Base-by-base conservation (phyloP, 306 rosid species). In the Mimosa bimucronata region DNA sequence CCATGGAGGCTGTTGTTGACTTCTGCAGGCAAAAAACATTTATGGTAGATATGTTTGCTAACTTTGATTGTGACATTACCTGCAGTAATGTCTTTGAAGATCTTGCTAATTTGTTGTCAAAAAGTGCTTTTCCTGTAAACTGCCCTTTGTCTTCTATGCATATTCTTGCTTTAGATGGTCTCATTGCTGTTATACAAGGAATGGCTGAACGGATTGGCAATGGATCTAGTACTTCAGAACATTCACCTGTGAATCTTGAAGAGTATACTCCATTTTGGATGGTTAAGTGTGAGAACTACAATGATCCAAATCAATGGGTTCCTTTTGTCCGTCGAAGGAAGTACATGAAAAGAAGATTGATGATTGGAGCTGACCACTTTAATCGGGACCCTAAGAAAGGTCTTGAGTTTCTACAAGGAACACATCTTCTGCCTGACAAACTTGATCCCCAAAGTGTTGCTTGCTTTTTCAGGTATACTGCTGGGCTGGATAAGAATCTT, bases 381-480 rank as follows among this genome's bases (percentile, higher is more conserved):
- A 95, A 95, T 83, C 97, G 98, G 67, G 99, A 95, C 83, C 99
- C 99, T 57, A 95, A 95, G 87, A 95, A 95, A 90, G 99, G 99
- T 80, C 85, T 95, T 38, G 99, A 95, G 84, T 95, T 93, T 83
- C 98, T 95, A 69, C 99, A 95, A 84, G 99, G 98, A 91, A 89
- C 94, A 28, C 97, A 93, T 84, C 99, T 95, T 85, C 87, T 95
- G 89, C 99, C 99, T 48, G 92, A 91, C 81, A 91, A 95, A 91
- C 99, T 95, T 84, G 99, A 95, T 83, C 99, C 99, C 64, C 93
- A 93, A 86, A 95, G 99, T 69, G 99, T 95, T 83, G 99, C 99
- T 66, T 93, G 97, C 89, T 95, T 95, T 90, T 95, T 93, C 89
- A 89, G 99, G 86, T 95, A 90, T 80, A 95, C 98, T 81, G 96